Evolutionary conservation across 208 protist genomes (phyloP).

Genomic region (Acanthamoeba healyi): DNA sequence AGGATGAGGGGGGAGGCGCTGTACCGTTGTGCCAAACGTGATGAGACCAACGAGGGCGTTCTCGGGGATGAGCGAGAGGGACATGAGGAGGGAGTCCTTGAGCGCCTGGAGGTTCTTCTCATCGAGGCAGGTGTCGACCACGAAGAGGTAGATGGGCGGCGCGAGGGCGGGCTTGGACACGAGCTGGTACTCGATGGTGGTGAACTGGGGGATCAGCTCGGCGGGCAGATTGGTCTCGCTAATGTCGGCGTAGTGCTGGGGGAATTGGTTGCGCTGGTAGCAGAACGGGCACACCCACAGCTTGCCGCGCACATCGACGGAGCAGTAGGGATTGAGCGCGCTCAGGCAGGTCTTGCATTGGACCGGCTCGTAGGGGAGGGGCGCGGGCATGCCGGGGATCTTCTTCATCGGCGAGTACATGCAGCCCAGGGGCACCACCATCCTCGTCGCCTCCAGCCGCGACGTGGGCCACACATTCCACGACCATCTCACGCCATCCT

Average conservation of each 20-base stretch:
- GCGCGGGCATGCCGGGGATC: constrained; percentile 86
- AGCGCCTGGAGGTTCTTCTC: constrained; percentile 95
- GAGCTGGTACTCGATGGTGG: constrained; percentile 93
- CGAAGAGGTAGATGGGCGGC: constrained; percentile 94
- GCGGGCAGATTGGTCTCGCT: constrained; percentile 93
- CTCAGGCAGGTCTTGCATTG: constrained; percentile 94
- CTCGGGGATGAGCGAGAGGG: constrained; percentile 95
- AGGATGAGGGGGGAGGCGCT: not conserved
- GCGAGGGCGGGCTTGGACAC: constrained; percentile 34
- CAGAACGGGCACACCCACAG: constrained; percentile 97
- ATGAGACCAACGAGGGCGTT: constrained; percentile 97
- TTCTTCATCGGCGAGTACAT: constrained; percentile 97
- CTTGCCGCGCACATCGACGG: constrained; percentile 88
- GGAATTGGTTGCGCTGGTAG: constrained; percentile 95
- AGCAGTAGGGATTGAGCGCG: constrained; percentile 95
- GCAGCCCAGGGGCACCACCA: constrained; percentile 97
- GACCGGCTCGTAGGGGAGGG: constrained; percentile 95
- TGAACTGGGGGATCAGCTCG: constrained; percentile 94
- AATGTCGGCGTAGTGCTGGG: constrained; percentile 95
- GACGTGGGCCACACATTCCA: constrained; percentile 97
- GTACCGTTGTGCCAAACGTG: constrained; percentile 97
- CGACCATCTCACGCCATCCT: constrained; percentile 94
- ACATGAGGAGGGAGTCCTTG: constrained; percentile 94
- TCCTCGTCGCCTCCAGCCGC: constrained; percentile 95
- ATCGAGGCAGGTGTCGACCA: constrained; percentile 98